These are phyloP conservation scores for Taphrina flavorubra DNA, from an alignment of 1,139 yeast genomes.

Conservation along the genomic window DNA sequence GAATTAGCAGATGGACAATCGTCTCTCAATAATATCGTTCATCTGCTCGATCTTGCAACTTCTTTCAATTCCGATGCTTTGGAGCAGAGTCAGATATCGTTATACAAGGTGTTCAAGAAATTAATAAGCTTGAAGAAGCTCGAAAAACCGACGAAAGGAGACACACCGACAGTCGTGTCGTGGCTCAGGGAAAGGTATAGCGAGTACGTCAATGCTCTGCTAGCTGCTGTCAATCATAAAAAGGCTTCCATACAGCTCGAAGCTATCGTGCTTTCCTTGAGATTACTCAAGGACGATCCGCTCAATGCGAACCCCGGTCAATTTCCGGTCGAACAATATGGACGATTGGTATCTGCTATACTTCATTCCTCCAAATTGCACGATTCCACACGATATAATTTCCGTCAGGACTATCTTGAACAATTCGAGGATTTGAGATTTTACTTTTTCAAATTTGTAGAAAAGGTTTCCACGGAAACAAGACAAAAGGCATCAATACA, in stretches of 20 bases:
- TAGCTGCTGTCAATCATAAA: slow-evolving; percentile 51
- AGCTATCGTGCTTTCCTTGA: slow-evolving; percentile 66
- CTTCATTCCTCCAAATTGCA: slow-evolving; percentile 47
- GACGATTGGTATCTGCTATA: slow-evolving; percentile 61
- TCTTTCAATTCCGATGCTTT: slow-evolving; percentile 14
- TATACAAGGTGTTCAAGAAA: slow-evolving; percentile 36
- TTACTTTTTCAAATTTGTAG: slow-evolving; percentile 45
- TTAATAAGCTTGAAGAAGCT: slow-evolving; percentile 26
- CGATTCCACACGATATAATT: slow-evolving; percentile 64
- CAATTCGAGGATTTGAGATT: slow-evolving; percentile 53
- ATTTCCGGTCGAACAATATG: slow-evolving; percentile 68
- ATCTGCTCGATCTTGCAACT: slow-evolving; percentile 31
- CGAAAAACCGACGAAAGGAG: slow-evolving; percentile 36
- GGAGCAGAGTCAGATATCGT: slow-evolving; percentile 32
- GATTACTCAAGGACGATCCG: slow-evolving; percentile 67
- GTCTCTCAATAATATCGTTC: slow-evolving; percentile 37
- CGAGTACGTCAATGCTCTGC: slow-evolving; percentile 59
- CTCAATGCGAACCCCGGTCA: slow-evolving; percentile 61
- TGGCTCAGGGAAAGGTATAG: slow-evolving; percentile 72
- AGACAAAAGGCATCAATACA: slow-evolving; percentile 19
- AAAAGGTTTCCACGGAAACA: slow-evolving; percentile 33
- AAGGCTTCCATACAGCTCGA: slow-evolving; percentile 64
- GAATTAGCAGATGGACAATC: slow-evolving; percentile 31
- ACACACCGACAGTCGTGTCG: slow-evolving; percentile 47
- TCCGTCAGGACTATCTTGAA: slow-evolving; percentile 62